These are phyloP conservation scores for Aspergillus pseudoglaucus DNA, from an alignment of 2,329 filamentous ascomycete genomes.

Conservation along the genomic window DNA sequence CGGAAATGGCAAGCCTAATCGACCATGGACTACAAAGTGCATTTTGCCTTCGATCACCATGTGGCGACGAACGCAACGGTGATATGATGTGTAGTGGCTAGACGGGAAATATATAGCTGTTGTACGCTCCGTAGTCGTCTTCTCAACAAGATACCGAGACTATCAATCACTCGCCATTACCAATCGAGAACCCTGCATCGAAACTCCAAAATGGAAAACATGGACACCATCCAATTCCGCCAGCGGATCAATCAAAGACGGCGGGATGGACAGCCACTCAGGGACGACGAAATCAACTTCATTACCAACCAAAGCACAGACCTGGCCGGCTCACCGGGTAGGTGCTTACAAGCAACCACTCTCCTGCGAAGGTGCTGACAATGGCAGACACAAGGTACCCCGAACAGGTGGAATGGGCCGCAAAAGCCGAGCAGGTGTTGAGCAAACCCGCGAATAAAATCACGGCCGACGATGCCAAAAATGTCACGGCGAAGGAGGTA, in stretches of 20 bases:
- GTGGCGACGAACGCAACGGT: no score
- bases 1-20: no score
- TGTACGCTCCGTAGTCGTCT: no score
- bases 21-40: no score
- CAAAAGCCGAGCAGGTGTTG: conserved; percentile 5
- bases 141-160: no score
- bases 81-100: no score
- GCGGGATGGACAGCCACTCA: conserved; percentile 5
- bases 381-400: conserved; percentile 2
- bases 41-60: no score
- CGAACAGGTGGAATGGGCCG: conserved; percentile 6
- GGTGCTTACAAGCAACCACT: neutral
- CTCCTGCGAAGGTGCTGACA: no score
- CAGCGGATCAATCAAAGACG: conserved; percentile 6
- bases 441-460: conserved; percentile 10
- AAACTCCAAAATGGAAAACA: neutral
- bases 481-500: conserved; percentile 9
- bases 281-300: conserved; percentile 8
- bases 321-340: conserved; percentile 3
- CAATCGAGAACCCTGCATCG: neutral
- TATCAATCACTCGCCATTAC: neutral
- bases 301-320: conserved; percentile 9
- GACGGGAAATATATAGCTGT: no score
- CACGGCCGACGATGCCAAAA: conserved; percentile 5
- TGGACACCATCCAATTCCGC: conserved; percentile 7